Base-by-base conservation (phyloP, 306 rosid species). In the Trichosanthes truncata region DNA sequence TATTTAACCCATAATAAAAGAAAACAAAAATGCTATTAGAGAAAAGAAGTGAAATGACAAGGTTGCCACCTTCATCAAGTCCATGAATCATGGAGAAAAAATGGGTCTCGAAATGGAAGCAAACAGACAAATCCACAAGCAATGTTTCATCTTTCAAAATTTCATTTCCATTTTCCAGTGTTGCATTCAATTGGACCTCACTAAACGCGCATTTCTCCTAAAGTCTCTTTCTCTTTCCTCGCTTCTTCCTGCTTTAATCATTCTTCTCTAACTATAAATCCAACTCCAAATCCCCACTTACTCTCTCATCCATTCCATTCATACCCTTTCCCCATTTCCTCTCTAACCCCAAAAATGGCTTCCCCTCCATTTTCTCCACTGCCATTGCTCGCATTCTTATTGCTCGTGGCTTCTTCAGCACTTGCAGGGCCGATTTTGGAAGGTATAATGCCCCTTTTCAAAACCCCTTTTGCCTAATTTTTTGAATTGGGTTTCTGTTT, bases 81-180 rank as follows among this genome's bases (percentile, higher is more conserved):
- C 78, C 94, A 87, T 82, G 80, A 88, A 85, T 91, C 73, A 77
- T 75, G 98, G 91, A 91, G 93, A 73, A 80, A 76, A 80, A 76
- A 80, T 10, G 81, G 90, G 85, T 78, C 57, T 33, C 59, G n/a
- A 83, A 78, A 49, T 35, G 55, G 46, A 81, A 79, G 88, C 74
- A 83, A 78, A 35, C 56, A 68, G 79, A 84, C 83, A 81, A 76
- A 80, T 49, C 2, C 43, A 49, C 26, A 48, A 73, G 60, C 78
- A 6, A 18, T 48, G 25, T 73, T 73, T 73, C 61, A 48, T 26
- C 1, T 72, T 71, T 71, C 76, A 13, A 71, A 10, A 11, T n/a
- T 4, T n/a, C 25, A 17, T 80, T 49, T 35, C 72, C 11, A 33
- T 4, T 17, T 46, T 40, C 1, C 40, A 61, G 38, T 55, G 52